Percentiles rank a stretch among this genome's conserved stretches.
phyloP scores from a whole-genome alignment of 2,329 filamentous ascomycete species.

The Penicillium sp. region DNA sequence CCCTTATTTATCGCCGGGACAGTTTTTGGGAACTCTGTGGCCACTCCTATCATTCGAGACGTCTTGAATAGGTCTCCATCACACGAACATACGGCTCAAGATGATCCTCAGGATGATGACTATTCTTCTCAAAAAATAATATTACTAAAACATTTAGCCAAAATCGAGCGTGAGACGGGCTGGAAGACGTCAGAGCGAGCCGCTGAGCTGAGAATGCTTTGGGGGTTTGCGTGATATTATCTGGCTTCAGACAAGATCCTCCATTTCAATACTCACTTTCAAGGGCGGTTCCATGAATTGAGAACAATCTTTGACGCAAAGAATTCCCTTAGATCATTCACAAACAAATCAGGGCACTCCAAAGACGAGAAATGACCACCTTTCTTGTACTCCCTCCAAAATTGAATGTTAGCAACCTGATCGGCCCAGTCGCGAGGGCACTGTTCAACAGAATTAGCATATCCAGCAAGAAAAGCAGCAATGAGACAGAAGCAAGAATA shows the following conservation, averaged over 20 bases:
- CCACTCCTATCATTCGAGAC: background rate
- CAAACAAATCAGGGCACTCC: slow-evolving; percentile 14
- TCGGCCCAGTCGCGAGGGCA: slow-evolving; percentile 24
- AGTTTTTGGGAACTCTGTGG: background rate
- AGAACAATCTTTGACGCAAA: slow-evolving; percentile 1
- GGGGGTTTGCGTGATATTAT: slow-evolving; percentile 5
- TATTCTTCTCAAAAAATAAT: slow-evolving; percentile 14
- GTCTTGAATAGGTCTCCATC: background rate
- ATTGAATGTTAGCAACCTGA: slow-evolving; percentile 22
- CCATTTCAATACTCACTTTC: background rate
- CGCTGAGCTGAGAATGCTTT: slow-evolving; percentile 6
- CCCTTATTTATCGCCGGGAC: background rate
- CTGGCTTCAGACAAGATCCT: too few species aligned
- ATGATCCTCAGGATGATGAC: background rate
- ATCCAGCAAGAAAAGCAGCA: background rate
- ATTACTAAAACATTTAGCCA: slow-evolving; percentile 15
- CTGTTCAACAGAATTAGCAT: background rate
- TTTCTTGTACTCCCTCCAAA: slow-evolving; percentile 21
- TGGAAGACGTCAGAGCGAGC: slow-evolving; percentile 18
- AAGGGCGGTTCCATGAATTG: background rate
- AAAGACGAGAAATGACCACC: slow-evolving; percentile 24
- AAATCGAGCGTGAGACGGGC: slow-evolving; percentile 18
- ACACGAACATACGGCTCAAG: background rate
- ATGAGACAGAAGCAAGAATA: too few species aligned
- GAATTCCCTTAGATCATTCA: slow-evolving; percentile 6